Evolutionary conservation across 1,284 basidiomycete genomes (phyloP).

Genomic region (Microbotryum lychnidis-dioicae): DNA sequence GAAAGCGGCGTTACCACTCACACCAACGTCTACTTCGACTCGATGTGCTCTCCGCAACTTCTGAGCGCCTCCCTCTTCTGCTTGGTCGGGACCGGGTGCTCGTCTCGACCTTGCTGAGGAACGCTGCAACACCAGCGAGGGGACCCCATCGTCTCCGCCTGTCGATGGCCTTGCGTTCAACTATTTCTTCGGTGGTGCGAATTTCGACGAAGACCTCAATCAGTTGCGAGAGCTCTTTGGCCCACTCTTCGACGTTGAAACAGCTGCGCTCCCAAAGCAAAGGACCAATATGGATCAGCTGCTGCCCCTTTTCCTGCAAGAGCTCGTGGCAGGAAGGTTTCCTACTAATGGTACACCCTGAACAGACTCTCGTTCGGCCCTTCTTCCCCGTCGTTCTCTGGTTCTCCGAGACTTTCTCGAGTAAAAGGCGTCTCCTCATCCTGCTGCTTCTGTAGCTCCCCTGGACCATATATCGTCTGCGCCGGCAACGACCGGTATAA

Average conservation of each 20-base stretch:
- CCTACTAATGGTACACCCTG: conserved; percentile 57
- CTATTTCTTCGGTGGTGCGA: conserved; percentile 25
- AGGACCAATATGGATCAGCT: not conserved
- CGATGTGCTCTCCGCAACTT: no score
- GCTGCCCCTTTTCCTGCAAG: no score
- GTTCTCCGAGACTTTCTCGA: not conserved
- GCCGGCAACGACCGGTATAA: conserved; percentile 19
- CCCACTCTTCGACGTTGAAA: conserved; percentile 87
- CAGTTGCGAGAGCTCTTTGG: conserved; percentile 67
- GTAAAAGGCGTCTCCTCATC: conserved; percentile 5
- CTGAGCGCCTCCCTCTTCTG: no score
- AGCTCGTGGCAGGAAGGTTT: conserved; percentile 34
- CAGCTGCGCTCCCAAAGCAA: conserved; percentile 42
- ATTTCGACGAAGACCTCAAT: conserved; percentile 52
- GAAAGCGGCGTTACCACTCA: no score
- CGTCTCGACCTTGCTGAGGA: no score
- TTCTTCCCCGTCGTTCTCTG: not conserved
- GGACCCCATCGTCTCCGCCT: conserved; percentile 11
- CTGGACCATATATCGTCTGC: conserved; percentile 12
- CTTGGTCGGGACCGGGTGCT: no score
- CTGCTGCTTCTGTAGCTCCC: not conserved
- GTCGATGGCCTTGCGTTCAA: conserved; percentile 2
- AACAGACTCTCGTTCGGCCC: conserved; percentile 55
- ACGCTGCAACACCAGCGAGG: not conserved
- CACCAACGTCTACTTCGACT: no score